phyloP scores from a whole-genome alignment of 2,329 filamentous ascomycete genomes.

The Penicillium olsonii region DNA sequence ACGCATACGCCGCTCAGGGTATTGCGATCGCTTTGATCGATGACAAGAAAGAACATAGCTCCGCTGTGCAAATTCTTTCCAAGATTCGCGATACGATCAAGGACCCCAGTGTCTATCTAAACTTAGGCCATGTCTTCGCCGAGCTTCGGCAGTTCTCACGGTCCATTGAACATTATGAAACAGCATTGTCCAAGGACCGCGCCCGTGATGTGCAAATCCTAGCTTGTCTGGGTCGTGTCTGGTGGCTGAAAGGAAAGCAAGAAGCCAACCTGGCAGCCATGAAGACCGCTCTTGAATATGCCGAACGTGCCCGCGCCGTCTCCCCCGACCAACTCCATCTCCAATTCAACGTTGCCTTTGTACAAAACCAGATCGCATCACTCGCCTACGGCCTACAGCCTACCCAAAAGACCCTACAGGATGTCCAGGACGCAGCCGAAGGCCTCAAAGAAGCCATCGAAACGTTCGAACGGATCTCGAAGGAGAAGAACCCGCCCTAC shows the following conservation, averaged over 20 bases:
- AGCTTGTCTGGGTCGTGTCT: slow-evolving; percentile 83
- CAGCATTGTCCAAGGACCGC: slow-evolving; percentile 75
- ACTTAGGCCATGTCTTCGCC: slow-evolving; percentile 88
- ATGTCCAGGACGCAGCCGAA: slow-evolving; percentile 76
- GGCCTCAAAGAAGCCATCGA: slow-evolving; percentile 87
- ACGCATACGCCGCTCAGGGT: slow-evolving; percentile 94
- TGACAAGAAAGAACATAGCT: slow-evolving; percentile 85
- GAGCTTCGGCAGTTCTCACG: slow-evolving; percentile 88
- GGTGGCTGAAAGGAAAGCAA: slow-evolving; percentile 76
- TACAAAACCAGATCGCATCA: slow-evolving; percentile 90
- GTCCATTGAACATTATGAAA: slow-evolving; percentile 92
- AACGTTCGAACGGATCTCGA: slow-evolving; percentile 61
- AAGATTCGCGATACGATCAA: slow-evolving; percentile 88
- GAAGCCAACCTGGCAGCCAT: slow-evolving; percentile 64
- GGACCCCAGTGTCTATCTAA: slow-evolving; percentile 85
- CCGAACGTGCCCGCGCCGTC: slow-evolving; percentile 68
- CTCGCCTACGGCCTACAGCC: slow-evolving; percentile 75
- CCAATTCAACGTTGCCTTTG: slow-evolving; percentile 97
- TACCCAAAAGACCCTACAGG: slow-evolving; percentile 72
- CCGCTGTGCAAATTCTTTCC: slow-evolving; percentile 82
- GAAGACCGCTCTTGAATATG: slow-evolving; percentile 65
- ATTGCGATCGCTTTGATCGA: slow-evolving; percentile 92
- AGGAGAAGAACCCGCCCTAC: slow-evolving; percentile 73
- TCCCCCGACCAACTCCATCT: slow-evolving; percentile 85
- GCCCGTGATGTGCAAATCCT: slow-evolving; percentile 77